phyloP scores from a whole-genome alignment of 1,284 basidiomycete genomes.

The Mrakiaceae sp. region DNA sequence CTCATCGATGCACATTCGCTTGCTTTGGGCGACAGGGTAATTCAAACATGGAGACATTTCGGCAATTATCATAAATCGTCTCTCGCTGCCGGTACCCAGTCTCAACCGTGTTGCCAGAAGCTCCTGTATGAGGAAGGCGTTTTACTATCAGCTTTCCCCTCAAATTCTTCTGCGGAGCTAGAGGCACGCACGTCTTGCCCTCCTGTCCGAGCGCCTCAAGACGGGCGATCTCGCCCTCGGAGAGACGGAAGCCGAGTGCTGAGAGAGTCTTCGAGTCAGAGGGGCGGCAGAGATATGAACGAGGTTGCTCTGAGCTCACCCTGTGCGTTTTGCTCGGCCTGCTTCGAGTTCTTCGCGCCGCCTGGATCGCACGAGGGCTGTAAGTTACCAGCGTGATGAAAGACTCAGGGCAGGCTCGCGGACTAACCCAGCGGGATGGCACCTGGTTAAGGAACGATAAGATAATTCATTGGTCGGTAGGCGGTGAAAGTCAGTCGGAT shows the following conservation, averaged over 20 bases:
- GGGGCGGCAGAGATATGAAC: not conserved
- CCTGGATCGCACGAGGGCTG: not conserved
- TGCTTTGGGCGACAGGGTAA: too few relatives aligned
- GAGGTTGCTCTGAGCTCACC: not conserved
- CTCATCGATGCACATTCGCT: too few relatives aligned
- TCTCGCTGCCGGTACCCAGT: too few relatives aligned
- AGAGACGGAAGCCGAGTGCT: conserved; percentile 12
- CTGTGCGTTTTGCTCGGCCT: conserved; percentile 23
- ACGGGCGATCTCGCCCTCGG: not conserved
- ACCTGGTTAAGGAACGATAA: not conserved
- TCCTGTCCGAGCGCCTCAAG: conserved; percentile 6
- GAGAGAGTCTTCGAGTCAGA: not conserved
- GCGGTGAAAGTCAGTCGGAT: too few relatives aligned
- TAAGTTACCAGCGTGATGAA: not conserved
- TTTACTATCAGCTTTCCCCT: not conserved
- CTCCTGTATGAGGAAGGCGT: not conserved
- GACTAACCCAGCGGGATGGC: conserved; percentile 30
- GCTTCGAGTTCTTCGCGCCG: conserved; percentile 30
- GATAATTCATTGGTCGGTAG: not conserved
- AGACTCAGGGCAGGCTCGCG: not conserved
- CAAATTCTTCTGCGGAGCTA: not conserved
- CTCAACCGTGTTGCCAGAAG: conserved; percentile 11
- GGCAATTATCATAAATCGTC: too few relatives aligned
- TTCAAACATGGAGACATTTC: too few relatives aligned
- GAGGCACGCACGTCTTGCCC: conserved; percentile 11